phyloP scores from a whole-genome alignment of 2,329 filamentous ascomycete genomes.

The Gnomoniopsis smithogilvyi region DNA sequence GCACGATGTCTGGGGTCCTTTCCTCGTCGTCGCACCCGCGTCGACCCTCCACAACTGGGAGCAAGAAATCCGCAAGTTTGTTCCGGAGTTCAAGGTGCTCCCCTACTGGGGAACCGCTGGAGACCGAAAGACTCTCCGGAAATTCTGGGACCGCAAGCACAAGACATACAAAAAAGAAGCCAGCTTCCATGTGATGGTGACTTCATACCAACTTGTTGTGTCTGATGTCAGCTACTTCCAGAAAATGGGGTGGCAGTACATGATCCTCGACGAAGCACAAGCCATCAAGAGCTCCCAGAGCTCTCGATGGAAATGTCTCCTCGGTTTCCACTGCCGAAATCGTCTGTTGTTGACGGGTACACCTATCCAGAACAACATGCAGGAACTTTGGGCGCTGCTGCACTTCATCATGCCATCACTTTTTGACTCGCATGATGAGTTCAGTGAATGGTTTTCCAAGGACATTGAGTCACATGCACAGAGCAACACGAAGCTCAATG shows the following conservation, averaged over 20 bases:
- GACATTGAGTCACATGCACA: conserved; percentile 98
- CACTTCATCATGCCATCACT: conserved; percentile 99
- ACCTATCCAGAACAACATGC: conserved; percentile 99
- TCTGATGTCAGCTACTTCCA: conserved; percentile 97
- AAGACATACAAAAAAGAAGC: conserved; percentile 92
- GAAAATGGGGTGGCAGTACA: conserved; percentile 99
- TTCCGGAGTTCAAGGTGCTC: conserved; percentile 89
- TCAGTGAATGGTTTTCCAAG: conserved; percentile 92
- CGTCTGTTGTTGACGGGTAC: conserved; percentile 91
- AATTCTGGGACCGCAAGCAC: conserved; percentile 99
- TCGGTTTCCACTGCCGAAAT: conserved; percentile 94
- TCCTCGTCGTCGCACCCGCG: conserved; percentile 92
- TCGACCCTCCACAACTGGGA: conserved; percentile 99
- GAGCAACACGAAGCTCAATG: conserved; percentile 98
- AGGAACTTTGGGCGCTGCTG: conserved; percentile 93
- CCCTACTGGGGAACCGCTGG: conserved; percentile 96
- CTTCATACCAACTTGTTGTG: conserved; percentile 95
- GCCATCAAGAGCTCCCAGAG: conserved; percentile 98
- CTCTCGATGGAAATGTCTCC: conserved; percentile 92
- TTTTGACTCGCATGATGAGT: conserved; percentile 91
- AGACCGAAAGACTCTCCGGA: conserved; percentile 92
- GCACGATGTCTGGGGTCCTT: conserved; percentile 97
- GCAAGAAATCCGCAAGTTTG: conserved; percentile 93
- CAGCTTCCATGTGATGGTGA: conserved; percentile 92
- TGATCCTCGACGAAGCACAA: conserved; percentile 98